Evolutionary conservation across 345 rosid species (phyloP), one percentile per base, ranked within the genome.

Genomic region (Hirschfeldia incana): DNA sequence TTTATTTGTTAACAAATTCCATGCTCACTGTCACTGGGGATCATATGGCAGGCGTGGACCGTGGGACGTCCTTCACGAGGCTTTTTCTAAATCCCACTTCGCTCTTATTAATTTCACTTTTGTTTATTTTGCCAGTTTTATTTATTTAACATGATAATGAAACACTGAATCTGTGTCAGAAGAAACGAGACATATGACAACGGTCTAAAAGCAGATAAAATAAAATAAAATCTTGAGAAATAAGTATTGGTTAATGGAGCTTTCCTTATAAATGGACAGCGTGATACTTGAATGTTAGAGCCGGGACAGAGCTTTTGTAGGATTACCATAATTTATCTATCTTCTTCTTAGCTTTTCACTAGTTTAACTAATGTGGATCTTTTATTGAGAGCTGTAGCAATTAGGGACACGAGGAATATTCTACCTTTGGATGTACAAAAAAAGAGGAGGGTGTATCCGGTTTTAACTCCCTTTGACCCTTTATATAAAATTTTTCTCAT

Each of bases 11-110:
- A 69, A 63, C 29, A 29, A 0, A 64, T 75, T 70, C 63, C 83
- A 75, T 80, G 73, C 80, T 75, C 69, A 64, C 73, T 70, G 76
- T 67, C 66, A 36, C 66, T 67, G 6, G 57, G 57, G 53, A 28
- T 66, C 39, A 73, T 60, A 49, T 79, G 83, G 61, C 67, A 32
- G 79, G 76, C 73, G 76, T 80, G 83, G 72, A 75, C 78, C 70
- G 58, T 79, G 76, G 75, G 78, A 61, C 76, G 65, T 63, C 76
- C 42, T 75, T 80, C 76, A 75, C 83, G 80, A 80, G 76, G 55
- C 57, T 36, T 67, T 58, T 67, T 46, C 46, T 30, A 57, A 59
- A 73, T 73, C 69, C 63, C 34, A 67, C 33, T 68, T 61, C 28
- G 16, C 16, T 42, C 46, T 58, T 32, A 75, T 80, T 49, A 27